These are phyloP conservation scores for Knufia fluminis DNA, from an alignment of 2,329 filamentous ascomycete genomes.

Conservation along the genomic window DNA sequence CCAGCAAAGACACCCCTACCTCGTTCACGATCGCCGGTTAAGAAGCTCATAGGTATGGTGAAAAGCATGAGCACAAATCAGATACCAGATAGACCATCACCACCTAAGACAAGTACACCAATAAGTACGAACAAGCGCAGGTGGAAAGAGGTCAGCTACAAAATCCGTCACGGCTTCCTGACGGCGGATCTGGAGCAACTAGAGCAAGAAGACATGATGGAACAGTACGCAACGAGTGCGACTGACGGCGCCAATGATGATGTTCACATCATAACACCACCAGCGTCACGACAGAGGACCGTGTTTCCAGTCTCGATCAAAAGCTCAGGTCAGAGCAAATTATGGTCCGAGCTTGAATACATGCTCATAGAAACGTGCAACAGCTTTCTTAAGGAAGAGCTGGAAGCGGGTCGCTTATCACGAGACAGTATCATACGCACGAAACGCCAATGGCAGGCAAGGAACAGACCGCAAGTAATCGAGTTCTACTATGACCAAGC, in stretches of 20 bases:
- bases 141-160: constrained; percentile 30
- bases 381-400: constrained; percentile 35
- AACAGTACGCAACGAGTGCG: constrained; percentile 4
- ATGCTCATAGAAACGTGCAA: constrained; percentile 39
- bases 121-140: constrained; percentile 23
- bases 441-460: constrained; percentile 34
- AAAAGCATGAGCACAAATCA: constrained; percentile 28
- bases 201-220: constrained; percentile 10
- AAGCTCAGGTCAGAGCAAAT: constrained; percentile 32
- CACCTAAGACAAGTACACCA: not conserved
- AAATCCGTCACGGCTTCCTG: constrained; percentile 31
- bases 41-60: constrained; percentile 36
- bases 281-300: constrained; percentile 14
- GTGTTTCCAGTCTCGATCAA: constrained; percentile 33
- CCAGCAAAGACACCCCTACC: constrained; percentile 19
- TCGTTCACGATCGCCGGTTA: constrained; percentile 29
- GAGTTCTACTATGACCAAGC: constrained; percentile 46
- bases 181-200: constrained; percentile 10
- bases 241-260: not conserved
- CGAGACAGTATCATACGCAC: constrained; percentile 32
- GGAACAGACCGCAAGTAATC: constrained; percentile 39
- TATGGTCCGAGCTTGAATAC: constrained; percentile 38
- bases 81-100: constrained; percentile 20
- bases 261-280: constrained; percentile 10
- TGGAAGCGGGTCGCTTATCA: constrained; percentile 31